These are phyloP conservation scores for Gaeumannomyces tritici DNA, from an alignment of 2,329 filamentous ascomycete genomes.

Conservation along the genomic window DNA sequence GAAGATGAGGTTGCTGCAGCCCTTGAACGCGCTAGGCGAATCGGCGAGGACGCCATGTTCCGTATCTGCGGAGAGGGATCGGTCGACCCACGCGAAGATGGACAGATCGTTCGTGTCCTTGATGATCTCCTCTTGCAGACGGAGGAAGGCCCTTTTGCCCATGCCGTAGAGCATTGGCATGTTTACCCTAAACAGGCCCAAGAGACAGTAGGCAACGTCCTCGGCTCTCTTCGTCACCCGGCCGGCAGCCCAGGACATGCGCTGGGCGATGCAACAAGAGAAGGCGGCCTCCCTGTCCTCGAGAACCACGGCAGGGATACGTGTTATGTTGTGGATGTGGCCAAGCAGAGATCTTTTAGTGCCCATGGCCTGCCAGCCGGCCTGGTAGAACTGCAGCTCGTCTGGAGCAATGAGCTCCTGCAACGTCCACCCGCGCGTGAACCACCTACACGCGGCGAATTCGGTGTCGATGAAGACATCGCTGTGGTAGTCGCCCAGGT, in stretches of 20 bases:
- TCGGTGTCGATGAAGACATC: neutral
- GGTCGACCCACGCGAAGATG: neutral
- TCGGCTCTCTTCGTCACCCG: constrained; percentile 11
- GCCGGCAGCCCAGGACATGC: constrained; percentile 16
- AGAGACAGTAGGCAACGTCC: constrained; percentile 15
- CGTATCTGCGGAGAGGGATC: neutral
- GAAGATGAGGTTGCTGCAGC: neutral
- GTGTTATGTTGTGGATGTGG: neutral
- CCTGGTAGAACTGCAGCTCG: constrained; percentile 9
- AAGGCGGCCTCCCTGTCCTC: neutral
- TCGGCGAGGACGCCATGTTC: neutral
- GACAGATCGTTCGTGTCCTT: neutral
- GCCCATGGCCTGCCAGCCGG: constrained; percentile 7
- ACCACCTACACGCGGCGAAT: constrained; percentile 8
- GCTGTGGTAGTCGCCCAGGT: constrained; percentile 9
- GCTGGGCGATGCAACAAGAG: constrained; percentile 10
- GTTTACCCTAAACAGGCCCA: constrained; percentile 16
- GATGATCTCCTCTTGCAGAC: constrained; percentile 12
- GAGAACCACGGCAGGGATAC: neutral
- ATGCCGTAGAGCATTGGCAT: constrained; percentile 17
- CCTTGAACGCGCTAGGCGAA: neutral
- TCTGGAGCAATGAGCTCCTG: constrained; percentile 13
- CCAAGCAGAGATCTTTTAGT: constrained; percentile 5
- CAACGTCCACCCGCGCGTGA: constrained; percentile 13
- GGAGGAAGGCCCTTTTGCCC: constrained; percentile 8